phyloP scores from a whole-genome alignment of 129 eudicot species.

The Calendula officinalis region DNA sequence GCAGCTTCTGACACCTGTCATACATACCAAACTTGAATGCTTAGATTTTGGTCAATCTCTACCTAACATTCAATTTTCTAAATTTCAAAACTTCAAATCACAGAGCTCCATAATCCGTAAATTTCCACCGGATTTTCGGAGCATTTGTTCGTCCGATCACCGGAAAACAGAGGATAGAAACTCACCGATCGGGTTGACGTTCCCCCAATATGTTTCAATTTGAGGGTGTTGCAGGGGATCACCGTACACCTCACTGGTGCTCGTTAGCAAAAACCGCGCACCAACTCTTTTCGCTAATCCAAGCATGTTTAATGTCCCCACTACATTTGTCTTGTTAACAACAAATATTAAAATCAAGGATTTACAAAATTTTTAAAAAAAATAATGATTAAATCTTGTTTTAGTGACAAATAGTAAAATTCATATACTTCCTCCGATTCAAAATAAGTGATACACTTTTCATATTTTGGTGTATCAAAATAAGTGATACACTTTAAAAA shows the following conservation, averaged over 20 bases:
- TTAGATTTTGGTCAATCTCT: conserved; percentile 5
- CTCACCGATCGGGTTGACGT: conserved; percentile 79
- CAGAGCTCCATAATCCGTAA: background rate
- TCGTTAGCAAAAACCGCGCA: conserved; percentile 77
- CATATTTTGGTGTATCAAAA: too few relatives aligned
- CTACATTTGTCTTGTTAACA: conserved; percentile 82
- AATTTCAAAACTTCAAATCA: background rate
- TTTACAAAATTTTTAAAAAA: background rate
- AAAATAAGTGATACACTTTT: too few relatives aligned
- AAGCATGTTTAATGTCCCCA: conserved; percentile 83
- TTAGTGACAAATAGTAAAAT: too few relatives aligned
- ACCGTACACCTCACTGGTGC: conserved; percentile 90
- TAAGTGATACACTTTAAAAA: too few relatives aligned
- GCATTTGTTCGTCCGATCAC: background rate
- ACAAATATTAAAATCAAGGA: conserved; percentile 35
- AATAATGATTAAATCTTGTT: background rate
- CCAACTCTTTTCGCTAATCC: conserved; percentile 88
- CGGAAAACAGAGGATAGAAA: background rate
- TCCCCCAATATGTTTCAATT: conserved; percentile 83
- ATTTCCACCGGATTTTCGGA: background rate
- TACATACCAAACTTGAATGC: background rate
- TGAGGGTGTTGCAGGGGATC: conserved; percentile 87
- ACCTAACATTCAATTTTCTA: background rate
- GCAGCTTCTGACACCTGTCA: conserved; percentile 85
- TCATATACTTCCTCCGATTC: too few relatives aligned